phyloP scores from a whole-genome alignment of 371 early-diverging fungal genomes.

The Mucor indicus region DNA sequence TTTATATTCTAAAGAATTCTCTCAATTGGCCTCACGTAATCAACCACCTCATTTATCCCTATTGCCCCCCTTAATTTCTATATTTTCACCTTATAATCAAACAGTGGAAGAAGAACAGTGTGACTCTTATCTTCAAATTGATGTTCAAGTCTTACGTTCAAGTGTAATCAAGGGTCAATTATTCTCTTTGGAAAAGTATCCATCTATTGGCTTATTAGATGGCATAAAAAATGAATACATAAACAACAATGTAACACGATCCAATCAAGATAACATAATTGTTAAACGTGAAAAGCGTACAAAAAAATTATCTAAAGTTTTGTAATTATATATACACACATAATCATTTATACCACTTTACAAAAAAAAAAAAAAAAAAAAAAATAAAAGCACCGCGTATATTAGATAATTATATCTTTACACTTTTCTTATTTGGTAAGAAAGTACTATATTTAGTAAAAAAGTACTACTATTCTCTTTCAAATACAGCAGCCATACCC shows the following conservation, averaged over 20 bases:
- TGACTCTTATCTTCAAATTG: slow-evolving; percentile 32
- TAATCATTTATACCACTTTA: background rate
- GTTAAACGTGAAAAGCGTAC: slow-evolving; percentile 8
- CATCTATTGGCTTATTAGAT: slow-evolving; percentile 9
- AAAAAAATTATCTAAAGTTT: slow-evolving; percentile 3
- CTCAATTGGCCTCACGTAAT: slow-evolving; percentile 29
- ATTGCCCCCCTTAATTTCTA: slow-evolving; percentile 10
- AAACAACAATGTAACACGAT: slow-evolving; percentile 1
- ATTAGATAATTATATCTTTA: background rate
- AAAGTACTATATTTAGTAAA: background rate
- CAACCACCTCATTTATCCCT: background rate
- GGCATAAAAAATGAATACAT: slow-evolving; percentile 13
- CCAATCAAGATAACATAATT: slow-evolving; percentile 1
- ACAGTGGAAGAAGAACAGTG: background rate
- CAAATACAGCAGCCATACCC: slow-evolving; percentile 93
- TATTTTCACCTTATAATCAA: slow-evolving; percentile 31
- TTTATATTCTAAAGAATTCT: slow-evolving; percentile 37
- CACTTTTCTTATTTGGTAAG: background rate
- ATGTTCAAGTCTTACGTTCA: slow-evolving; percentile 43
- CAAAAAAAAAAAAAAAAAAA: background rate
- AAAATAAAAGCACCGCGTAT: background rate
- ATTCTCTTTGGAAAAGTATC: slow-evolving; percentile 25
- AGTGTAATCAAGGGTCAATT: slow-evolving; percentile 32
- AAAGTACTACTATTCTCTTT: slow-evolving; percentile 32
- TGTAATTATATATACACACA: too few relatives aligned